Base-by-base conservation (phyloP, 2,329 filamentous ascomycete species). In the Lithohypha guttulata region DNA sequence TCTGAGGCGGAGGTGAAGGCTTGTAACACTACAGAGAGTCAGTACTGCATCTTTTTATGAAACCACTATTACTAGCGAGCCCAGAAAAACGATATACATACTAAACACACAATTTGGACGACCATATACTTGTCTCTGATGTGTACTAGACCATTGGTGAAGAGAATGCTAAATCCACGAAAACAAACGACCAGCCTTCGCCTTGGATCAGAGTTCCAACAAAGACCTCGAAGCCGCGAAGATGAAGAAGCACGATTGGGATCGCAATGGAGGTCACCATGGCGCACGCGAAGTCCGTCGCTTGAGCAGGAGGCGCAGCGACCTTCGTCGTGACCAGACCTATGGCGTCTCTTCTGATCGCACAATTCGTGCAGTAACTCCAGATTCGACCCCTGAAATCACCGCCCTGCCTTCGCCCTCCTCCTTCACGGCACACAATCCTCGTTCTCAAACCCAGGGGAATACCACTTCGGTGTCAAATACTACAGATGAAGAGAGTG, bases 291-390 rank as follows among this genome's bases (percentile, higher is more conserved):
- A 21, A 19, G 35, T 30, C 21, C 37, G 37, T 14, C 37, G 37
- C n/a, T 26, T 26, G 13, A 47, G 46, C 58, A 57, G 46, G 57
- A 33, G 29, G 15, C 20, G 37, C 27, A 40, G 37, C 29, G 37
- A 48, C 20, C 48, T 50, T 21, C 42, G 49, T 17, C 47, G 50
- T 47, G 48, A 44, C 14, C 45, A 34, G 26, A 37, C 50, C 7
- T 49, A 49, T 28, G 65, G 68, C 45, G 63, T 54, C 41, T 63
- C 66, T 45, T 58, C 57, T 42, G 62, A 64, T 32, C 56, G 55
- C 15, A 60, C 60, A 27, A 65, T 67, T 42, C 61, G 64, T 45
- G 60, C 64, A 11, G 63, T 66, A 43, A 68, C 63, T 13, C 65
- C 65, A 30, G 66, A 68, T 44, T 59, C 62, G 23, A 39, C n/a